Percentiles rank a stretch among this genome's conserved stretches.
Conservation (phyloP, 306 rosid species). For the Lagenaria siceraria region DNA sequence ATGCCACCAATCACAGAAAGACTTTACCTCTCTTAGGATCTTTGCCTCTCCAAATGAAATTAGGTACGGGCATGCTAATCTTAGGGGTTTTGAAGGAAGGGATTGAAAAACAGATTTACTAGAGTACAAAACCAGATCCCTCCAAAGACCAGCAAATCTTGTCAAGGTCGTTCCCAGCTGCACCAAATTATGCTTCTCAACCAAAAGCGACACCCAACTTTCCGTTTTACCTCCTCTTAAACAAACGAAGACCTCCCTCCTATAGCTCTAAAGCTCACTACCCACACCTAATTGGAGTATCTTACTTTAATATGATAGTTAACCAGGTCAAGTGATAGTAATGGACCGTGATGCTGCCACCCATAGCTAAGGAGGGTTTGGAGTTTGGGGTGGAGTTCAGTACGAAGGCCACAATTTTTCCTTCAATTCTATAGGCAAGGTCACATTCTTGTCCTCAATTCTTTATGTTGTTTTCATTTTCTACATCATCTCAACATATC, state of each 20-base stretch:
- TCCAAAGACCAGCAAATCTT: too few relatives aligned
- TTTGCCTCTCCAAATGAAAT: too few relatives aligned
- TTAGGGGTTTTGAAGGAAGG: too few relatives aligned
- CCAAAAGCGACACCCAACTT: too few relatives aligned
- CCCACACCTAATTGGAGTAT: not conserved
- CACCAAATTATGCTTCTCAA: too few relatives aligned
- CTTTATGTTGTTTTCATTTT: not conserved
- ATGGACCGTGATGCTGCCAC: not conserved
- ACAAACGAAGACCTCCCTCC: not conserved
- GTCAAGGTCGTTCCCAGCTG: too few relatives aligned
- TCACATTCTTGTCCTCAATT: not conserved
- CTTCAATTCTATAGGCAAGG: not conserved
- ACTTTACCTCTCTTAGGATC: too few relatives aligned
- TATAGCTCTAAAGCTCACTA: not conserved
- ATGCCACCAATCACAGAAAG: too few relatives aligned
- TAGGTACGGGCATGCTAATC: too few relatives aligned
- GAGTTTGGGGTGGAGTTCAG: not conserved
- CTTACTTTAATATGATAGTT: not conserved
- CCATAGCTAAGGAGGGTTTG: not conserved
- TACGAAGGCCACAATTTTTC: not conserved
- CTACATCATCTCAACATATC: not conserved
- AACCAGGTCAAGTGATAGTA: not conserved
- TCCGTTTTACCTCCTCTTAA: too few relatives aligned
- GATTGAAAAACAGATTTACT: too few relatives aligned
- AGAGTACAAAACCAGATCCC: too few relatives aligned